These are phyloP conservation scores for Sesbania bispinosa DNA, from an alignment of 306 rosid genomes.

Conservation along the genomic window DNA sequence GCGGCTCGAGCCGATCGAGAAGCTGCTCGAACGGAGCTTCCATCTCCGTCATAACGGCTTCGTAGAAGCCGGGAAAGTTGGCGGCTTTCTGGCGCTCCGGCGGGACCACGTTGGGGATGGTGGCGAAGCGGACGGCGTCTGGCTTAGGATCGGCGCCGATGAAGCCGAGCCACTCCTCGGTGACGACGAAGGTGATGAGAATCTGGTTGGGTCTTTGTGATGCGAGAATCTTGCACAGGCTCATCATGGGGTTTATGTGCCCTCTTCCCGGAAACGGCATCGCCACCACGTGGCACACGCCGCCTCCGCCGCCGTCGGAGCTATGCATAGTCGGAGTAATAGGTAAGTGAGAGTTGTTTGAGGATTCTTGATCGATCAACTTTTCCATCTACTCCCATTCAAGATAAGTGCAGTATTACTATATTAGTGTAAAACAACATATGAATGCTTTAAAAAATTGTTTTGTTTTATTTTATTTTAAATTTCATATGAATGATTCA, in stretches of 20 bases:
- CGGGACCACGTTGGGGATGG: conserved; percentile 53
- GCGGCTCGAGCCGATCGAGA: conserved; percentile 39
- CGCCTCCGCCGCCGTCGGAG: neutral
- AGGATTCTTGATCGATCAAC: neutral
- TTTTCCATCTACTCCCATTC: neutral
- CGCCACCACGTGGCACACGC: conserved; percentile 39
- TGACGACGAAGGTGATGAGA: conserved; percentile 45
- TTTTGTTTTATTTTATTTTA: neutral
- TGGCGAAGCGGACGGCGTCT: conserved; percentile 30
- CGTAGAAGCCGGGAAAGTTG: conserved; percentile 24
- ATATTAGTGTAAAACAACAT: too few relatives aligned
- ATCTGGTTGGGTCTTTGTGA: conserved; percentile 7
- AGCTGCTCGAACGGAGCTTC: conserved; percentile 45
- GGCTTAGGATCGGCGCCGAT: conserved; percentile 41
- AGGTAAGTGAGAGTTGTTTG: neutral
- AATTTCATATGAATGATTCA: neutral
- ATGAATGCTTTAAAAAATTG: neutral
- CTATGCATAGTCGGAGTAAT: neutral
- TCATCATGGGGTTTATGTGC: conserved; percentile 67
- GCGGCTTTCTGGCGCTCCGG: conserved; percentile 27
- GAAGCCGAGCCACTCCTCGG: conserved; percentile 50
- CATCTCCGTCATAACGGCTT: conserved; percentile 42
- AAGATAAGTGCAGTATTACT: neutral
- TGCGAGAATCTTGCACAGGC: conserved; percentile 44
- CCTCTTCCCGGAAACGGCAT: conserved; percentile 51